Percentiles rank a stretch among this genome's conserved stretches.
Evolutionary conservation across 1,139 yeast genomes (phyloP).

Genomic region (Debaryomyces sp.): DNA sequence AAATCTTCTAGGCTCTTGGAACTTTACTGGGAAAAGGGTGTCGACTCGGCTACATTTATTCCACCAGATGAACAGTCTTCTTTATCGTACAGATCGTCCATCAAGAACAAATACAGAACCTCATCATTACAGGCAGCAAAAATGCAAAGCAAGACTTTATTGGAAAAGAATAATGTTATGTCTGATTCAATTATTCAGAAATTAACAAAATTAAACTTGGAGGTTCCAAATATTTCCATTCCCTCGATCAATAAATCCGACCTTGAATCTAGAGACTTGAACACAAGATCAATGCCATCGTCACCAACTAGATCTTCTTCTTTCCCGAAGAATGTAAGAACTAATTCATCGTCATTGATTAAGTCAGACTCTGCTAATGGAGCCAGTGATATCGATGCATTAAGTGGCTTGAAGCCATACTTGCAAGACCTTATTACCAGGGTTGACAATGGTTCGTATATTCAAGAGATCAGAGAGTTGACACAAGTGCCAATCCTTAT

Average conservation of each 20-base stretch:
- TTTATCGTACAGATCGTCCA: constrained; percentile 73
- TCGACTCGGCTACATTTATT: constrained; percentile 86
- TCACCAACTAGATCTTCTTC: constrained; percentile 29
- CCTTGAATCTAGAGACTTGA: constrained; percentile 9
- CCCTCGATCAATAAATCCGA: constrained; percentile 29
- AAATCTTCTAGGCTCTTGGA: constrained; percentile 69
- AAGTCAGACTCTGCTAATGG: constrained; percentile 16
- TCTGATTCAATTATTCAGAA: constrained; percentile 49
- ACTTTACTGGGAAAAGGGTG: constrained; percentile 88
- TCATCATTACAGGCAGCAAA: constrained; percentile 73
- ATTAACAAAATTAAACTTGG: constrained; percentile 51
- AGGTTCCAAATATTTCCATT: constrained; percentile 51
- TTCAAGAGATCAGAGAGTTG: constrained; percentile 83
- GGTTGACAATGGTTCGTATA: constrained; percentile 59
- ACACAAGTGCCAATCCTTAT: constrained; percentile 80
- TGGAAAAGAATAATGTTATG: constrained; percentile 29
- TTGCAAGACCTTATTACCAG: constrained; percentile 58
- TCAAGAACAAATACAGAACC: constrained; percentile 76
- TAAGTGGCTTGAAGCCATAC: constrained; percentile 56
- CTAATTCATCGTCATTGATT: constrained; percentile 27
- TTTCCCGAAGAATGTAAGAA: constrained; percentile 27
- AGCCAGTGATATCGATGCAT: constrained; percentile 15
- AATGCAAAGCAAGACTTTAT: constrained; percentile 42
- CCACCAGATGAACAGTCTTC: constrained; percentile 87
- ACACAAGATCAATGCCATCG: constrained; percentile 30